phyloP scores from a whole-genome alignment of 768 basidiomycete species.

The Xerocomus brunneocitrinus region DNA sequence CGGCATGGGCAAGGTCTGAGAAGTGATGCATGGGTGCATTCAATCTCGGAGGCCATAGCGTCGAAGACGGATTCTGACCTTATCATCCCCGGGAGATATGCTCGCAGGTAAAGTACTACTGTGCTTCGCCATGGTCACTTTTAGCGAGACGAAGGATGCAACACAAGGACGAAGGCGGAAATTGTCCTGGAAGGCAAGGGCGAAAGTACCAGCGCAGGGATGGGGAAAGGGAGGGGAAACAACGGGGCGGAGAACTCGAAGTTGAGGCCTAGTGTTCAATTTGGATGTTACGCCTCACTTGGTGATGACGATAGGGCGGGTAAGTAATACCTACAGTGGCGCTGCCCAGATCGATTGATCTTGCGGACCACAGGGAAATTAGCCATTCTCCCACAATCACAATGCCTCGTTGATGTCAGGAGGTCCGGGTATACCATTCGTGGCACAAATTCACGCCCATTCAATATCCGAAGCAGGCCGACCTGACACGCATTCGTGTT shows the following conservation, averaged over 20 bases:
- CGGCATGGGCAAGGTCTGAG: conserved; percentile 1
- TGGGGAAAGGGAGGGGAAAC: background rate
- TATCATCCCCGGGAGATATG: background rate
- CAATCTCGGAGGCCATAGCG: background rate
- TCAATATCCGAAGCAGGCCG: background rate
- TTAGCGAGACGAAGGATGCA: background rate
- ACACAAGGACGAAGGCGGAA: background rate
- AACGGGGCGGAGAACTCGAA: background rate
- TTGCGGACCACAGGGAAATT: background rate
- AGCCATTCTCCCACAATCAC: background rate
- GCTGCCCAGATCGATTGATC: conserved; percentile 9
- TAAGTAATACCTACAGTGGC: background rate
- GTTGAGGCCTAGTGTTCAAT: background rate
- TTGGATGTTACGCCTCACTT: conserved; percentile 6
- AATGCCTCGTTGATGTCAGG: conserved; percentile 16
- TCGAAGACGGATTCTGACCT: conserved; percentile 9
- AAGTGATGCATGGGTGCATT: background rate
- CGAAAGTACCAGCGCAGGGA: background rate
- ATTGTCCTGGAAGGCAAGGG: background rate
- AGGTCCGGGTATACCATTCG: conserved; percentile 5
- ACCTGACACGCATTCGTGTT: background rate
- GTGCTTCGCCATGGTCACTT: conserved; percentile 2
- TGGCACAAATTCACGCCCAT: background rate
- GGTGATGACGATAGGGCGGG: background rate
- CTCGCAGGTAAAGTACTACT: background rate